Conservation (phyloP, 1,284 basidiomycete species). For the Malassezia dermatis region DNA sequence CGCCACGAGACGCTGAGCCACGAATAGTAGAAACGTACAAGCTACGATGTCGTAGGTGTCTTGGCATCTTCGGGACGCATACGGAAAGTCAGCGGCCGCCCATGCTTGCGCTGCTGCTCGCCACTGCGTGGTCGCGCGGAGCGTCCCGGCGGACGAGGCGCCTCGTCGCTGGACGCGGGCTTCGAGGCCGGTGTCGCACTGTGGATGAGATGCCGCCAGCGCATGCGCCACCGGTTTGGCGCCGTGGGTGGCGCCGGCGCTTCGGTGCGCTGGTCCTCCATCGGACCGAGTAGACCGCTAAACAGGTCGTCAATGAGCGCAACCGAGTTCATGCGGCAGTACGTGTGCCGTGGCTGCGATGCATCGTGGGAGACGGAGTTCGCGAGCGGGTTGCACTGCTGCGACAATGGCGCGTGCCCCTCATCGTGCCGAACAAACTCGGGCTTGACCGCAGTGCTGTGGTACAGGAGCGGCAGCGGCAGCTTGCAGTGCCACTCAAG, state of each 20-base stretch:
- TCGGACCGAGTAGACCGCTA: conserved; percentile 2
- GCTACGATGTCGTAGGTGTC: background rate
- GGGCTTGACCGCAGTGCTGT: background rate
- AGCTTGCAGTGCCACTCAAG: conserved; percentile 18
- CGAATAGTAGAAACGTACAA: background rate
- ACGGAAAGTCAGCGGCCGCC: background rate
- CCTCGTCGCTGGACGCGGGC: background rate
- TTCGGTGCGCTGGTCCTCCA: background rate
- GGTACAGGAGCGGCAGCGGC: conserved; percentile 5
- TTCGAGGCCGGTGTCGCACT: background rate
- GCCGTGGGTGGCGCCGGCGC: background rate
- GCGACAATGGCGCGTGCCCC: background rate
- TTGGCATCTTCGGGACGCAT: background rate
- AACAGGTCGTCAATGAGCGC: conserved; percentile 14
- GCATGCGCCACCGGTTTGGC: background rate
- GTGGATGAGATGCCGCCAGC: conserved; percentile 6
- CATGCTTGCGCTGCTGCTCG: background rate
- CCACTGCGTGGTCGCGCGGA: background rate
- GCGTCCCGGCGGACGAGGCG: background rate
- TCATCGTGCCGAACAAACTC: conserved; percentile 1
- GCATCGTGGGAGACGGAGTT: conserved; percentile 1
- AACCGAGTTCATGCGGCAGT: conserved; percentile 5
- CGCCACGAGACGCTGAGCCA: conserved; percentile 5
- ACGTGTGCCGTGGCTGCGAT: conserved; percentile 1
- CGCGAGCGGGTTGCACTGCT: background rate